Evolutionary conservation across 768 basidiomycete species (phyloP), one percentile per base, ranked within the genome.

Genomic region (Auricularia auricula-judae): DNA sequence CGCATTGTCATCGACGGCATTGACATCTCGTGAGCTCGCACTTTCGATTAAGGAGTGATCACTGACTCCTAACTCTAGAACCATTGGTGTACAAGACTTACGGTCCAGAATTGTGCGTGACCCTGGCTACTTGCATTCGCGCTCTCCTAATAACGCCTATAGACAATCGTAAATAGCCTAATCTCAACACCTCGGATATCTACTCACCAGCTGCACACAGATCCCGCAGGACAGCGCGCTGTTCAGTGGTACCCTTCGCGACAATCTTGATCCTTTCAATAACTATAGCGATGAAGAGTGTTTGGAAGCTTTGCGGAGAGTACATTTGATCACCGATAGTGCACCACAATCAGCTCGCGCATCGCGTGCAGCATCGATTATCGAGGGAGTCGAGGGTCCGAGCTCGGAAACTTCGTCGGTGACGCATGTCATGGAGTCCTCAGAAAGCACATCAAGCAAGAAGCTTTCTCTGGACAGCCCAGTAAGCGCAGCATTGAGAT

Each of bases 1-100:
- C 80, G 80, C 29, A 93, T 97, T 62, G 36, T 89, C 58, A 86
- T 96, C 21, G 93, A 94, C 66, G 93, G 92, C 3, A 86, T 95
- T 65, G 93, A 95, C 70, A 91, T 93, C 62, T 86, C 87, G 56
- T 59, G 23, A 10, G 56, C 29, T 59, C 7, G 29, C 33, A 29
- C 56, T 14, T 7, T 59, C 34, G 12, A 4, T 18, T 14, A 10
- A 7, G 11, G 14, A 12, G 14, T 59, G 23, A 5, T n/a, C 5
- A 7, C 12, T 33, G 56, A 59, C 56, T 10, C 12, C 7, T 8
- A 23, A 1, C 10, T 10, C 8, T 29, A 59, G 56, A 1, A 86
- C 77, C 3, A 93, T 97, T 64, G 92, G 93, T 12, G 75, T 94
- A 18, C 84, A 92, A 70, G 93, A 93, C 71, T 71, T 95, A 66